These are phyloP conservation scores for Echinosophora koreensis DNA, from an alignment of 306 rosid species.

Conservation along the genomic window DNA sequence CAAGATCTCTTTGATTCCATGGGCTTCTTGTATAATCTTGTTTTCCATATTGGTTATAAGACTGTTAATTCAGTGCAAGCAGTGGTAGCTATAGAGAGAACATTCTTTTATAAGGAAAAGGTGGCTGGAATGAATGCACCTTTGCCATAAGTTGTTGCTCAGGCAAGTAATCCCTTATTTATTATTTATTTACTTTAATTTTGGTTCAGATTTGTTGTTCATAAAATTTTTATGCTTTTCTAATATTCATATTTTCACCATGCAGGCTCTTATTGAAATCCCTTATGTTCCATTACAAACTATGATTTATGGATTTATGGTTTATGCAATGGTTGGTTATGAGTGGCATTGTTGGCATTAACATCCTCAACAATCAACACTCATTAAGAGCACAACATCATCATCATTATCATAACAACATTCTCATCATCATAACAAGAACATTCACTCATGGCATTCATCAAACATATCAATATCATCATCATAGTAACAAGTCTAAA, in stretches of 20 bases:
- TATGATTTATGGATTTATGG: slow-evolving; percentile 55
- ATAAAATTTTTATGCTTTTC: not conserved
- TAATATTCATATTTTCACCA: slow-evolving; percentile 27
- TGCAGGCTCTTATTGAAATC: slow-evolving; percentile 68
- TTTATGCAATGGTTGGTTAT: slow-evolving; percentile 66
- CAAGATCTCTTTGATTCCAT: slow-evolving; percentile 65
- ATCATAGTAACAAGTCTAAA: too few relatives aligned
- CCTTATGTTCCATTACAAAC: slow-evolving; percentile 63
- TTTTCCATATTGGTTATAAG: slow-evolving; percentile 59
- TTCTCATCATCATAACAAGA: too few relatives aligned
- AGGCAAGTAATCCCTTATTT: slow-evolving; percentile 47
- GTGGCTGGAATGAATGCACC: slow-evolving; percentile 75
- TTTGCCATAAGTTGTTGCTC: slow-evolving; percentile 66
- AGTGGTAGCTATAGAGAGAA: slow-evolving; percentile 58
- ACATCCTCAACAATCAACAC: too few relatives aligned
- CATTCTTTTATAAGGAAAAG: slow-evolving; percentile 66
- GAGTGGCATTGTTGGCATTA: too few relatives aligned
- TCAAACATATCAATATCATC: too few relatives aligned
- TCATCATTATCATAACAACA: too few relatives aligned
- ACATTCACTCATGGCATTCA: too few relatives aligned
- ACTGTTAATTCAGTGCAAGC: slow-evolving; percentile 58
- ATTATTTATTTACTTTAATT: not conserved
- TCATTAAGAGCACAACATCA: too few relatives aligned
- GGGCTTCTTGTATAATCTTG: slow-evolving; percentile 70
- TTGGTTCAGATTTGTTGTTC: too few relatives aligned